Evolutionary conservation across 2,329 filamentous ascomycete genomes (phyloP).

Genomic region (Neurospora sp.): DNA sequence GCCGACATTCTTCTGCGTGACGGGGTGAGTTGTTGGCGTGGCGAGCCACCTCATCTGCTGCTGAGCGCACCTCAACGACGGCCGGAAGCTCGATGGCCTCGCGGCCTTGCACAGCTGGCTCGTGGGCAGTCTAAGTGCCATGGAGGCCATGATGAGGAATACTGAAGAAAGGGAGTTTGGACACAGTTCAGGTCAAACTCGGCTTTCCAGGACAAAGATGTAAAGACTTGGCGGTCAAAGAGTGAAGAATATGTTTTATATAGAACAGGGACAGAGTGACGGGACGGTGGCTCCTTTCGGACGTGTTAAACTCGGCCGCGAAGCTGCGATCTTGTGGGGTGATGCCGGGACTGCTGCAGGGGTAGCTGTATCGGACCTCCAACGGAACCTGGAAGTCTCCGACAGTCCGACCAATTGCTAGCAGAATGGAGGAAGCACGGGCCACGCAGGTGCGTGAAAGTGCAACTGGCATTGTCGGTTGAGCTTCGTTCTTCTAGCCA

Average conservation of each 20-base stretch:
- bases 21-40: slow-evolving; percentile 51
- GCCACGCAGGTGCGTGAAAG: not conserved
- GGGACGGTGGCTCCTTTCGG: not conserved
- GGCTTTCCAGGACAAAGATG: not conserved
- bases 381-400: not conserved
- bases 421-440: not conserved
- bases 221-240: not conserved
- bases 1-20: slow-evolving; percentile 64
- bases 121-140: slow-evolving; percentile 31
- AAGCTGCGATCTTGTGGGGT: not conserved
- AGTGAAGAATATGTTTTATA: not conserved
- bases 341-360: not conserved
- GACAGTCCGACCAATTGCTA: not conserved
- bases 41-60: slow-evolving; percentile 41
- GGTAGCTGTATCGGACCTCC: not conserved
- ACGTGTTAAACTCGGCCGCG: not conserved
- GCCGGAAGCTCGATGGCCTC: slow-evolving; percentile 7
- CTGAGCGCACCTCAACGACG: slow-evolving; percentile 12
- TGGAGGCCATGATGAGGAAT: slow-evolving; percentile 11
- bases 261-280: not conserved
- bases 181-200: not conserved
- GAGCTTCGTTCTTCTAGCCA: not conserved
- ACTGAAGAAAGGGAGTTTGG: not conserved
- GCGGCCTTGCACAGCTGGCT: slow-evolving; percentile 25
- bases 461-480: not conserved